Evolutionary conservation across 805 yeast species (phyloP).

Genomic region (Saccharomycopsis oosterbeekiorum): DNA sequence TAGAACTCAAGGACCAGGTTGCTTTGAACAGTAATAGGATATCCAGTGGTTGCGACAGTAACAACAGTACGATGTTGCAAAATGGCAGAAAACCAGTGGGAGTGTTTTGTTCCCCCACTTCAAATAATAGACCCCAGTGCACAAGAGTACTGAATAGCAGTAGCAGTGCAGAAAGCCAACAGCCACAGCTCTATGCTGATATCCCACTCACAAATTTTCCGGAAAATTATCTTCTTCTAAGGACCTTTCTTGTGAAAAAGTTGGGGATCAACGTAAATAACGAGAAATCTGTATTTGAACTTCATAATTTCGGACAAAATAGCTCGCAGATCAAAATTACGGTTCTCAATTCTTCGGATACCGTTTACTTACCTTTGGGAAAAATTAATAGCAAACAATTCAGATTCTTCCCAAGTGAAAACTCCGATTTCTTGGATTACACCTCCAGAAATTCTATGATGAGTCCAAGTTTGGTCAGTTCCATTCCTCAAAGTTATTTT

Average conservation of each 20-base stretch:
- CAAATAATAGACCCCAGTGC: too few relatives aligned
- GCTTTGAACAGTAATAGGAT: background rate
- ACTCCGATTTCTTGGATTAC: background rate
- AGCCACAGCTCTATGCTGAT: background rate
- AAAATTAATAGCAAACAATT: background rate
- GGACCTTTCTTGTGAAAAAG: background rate
- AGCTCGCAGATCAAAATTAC: constrained; percentile 5
- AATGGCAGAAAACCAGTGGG: background rate
- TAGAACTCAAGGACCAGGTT: background rate
- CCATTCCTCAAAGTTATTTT: background rate
- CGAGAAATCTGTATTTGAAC: constrained; percentile 7
- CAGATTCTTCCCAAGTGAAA: background rate
- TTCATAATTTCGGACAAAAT: background rate
- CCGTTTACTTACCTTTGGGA: constrained; percentile 7
- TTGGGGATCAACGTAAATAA: constrained; percentile 12
- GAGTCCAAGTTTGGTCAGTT: background rate
- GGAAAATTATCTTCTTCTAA: background rate
- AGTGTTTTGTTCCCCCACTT: too few relatives aligned
- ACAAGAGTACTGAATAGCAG: too few relatives aligned
- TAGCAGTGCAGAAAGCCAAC: too few relatives aligned
- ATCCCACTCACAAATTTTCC: background rate
- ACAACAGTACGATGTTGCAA: background rate
- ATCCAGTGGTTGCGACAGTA: background rate
- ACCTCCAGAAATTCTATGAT: background rate
- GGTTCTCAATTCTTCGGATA: constrained; percentile 10